Conservation (phyloP, 1,284 basidiomycete species). For the Rhodotorula sp. region DNA sequence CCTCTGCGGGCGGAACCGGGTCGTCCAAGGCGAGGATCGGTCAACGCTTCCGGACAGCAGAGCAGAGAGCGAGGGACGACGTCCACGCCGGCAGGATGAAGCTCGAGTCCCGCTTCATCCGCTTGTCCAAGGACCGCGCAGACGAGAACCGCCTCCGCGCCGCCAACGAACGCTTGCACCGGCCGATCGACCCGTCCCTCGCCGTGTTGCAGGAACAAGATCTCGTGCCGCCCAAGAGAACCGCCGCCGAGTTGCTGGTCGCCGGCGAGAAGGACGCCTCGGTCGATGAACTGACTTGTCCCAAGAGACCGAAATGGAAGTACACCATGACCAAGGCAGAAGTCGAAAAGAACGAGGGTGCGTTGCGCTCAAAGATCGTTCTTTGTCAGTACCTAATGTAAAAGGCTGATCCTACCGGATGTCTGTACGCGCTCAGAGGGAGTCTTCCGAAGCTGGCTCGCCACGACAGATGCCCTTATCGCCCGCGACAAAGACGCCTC, state of each 20-base stretch:
- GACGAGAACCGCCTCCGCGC: slow-evolving; percentile 13
- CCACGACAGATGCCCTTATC: slow-evolving; percentile 28
- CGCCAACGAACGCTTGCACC: slow-evolving; percentile 21
- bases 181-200: slow-evolving; percentile 16
- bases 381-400: not conserved
- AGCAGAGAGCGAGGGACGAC: slow-evolving; percentile 25
- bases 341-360: slow-evolving; percentile 43
- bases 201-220: slow-evolving; percentile 28
- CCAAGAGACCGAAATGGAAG: slow-evolving; percentile 72
- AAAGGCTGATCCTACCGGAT: not conserved
- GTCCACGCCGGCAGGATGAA: slow-evolving; percentile 29
- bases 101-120: slow-evolving; percentile 37
- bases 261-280: not conserved
- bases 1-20: not conserved
- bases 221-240: slow-evolving; percentile 7
- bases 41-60: slow-evolving; percentile 22
- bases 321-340: slow-evolving; percentile 28
- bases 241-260: not conserved
- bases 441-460: slow-evolving; percentile 41
- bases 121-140: slow-evolving; percentile 18
- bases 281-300: slow-evolving; percentile 54
- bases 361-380: not conserved
- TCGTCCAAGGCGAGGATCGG: not conserved
- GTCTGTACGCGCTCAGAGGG: slow-evolving; percentile 28
- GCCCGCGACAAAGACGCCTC: slow-evolving; percentile 47